Base-by-base conservation (phyloP, 176 grass and related monocot species). In the maize (Zea mays) region DNA sequence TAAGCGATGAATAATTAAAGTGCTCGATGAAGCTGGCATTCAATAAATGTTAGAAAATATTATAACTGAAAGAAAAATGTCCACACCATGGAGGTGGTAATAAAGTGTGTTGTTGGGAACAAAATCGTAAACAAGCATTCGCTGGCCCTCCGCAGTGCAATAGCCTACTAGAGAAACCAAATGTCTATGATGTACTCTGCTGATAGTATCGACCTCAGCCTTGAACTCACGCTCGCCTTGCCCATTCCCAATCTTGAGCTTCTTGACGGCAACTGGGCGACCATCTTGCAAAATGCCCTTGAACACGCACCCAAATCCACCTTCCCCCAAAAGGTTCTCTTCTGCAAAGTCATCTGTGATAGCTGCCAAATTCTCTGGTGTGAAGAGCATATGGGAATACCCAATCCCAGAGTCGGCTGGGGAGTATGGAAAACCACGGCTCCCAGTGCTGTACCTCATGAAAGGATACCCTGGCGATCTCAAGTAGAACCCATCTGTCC, bases 71-170 rank as follows among this genome's bases (percentile, higher is more conserved):
- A 71, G 59, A 33, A 42, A 43, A 15, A 56, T 11, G 19, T 75
- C 33, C 86, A 85, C 17, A 91, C 92, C 86, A 79, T 94, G 92
- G 75, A 94, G 92, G 66, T 94, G 92, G 66, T 91, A 84, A 76
- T 94, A 88, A 63, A 94, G 86, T 34, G 92, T 94, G 71, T 86
- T 86, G 76, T 94, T 94, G 20, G 92, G 92, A 55, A 94, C 92
- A 91, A 88, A 94, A 75, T 94, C 88, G 68, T 94, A 94, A 35
- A 94, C 88, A 39, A 94, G 92, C 88, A 94, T 86, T 41, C 86
- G 62, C 67, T 91, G 75, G 20, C 79, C 56, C 40, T 94, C 92
- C 3, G 83, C 71, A 49, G 79, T 83, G 78, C 92, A 94, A 81
- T 94, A 94, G 45, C 92, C 92, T 42, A 94, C 80, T 50, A 94